Conservation (phyloP, 2,329 filamentous ascomycete species). For the Paecilomyces fulvus region DNA sequence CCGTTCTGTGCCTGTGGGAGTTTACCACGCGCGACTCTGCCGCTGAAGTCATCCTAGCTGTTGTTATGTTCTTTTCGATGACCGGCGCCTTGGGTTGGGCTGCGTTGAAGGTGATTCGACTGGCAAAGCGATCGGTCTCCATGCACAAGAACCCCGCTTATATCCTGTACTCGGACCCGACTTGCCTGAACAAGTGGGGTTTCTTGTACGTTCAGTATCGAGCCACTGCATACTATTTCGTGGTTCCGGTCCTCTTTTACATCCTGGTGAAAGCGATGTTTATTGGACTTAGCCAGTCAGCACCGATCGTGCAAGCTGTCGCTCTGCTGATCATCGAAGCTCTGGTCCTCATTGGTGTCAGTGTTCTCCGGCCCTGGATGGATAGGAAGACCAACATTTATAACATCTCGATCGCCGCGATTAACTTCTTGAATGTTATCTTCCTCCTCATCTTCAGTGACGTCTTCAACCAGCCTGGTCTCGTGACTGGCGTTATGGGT, state of each 20-base stretch:
- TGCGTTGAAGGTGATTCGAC: constrained; percentile 76
- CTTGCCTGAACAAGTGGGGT: constrained; percentile 92
- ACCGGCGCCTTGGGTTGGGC: constrained; percentile 73
- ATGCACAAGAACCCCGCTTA: constrained; percentile 97
- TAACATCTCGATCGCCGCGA: constrained; percentile 82
- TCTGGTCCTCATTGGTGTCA: constrained; percentile 64
- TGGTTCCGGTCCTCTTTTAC: constrained; percentile 70
- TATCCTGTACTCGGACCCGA: constrained; percentile 92
- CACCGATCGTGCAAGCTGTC: constrained; percentile 66
- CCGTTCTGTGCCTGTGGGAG: constrained; percentile 87
- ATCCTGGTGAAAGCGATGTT: constrained; percentile 84
- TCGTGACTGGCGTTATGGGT: constrained; percentile 82
- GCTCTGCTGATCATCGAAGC: constrained; percentile 78
- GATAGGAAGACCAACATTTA: constrained; percentile 97
- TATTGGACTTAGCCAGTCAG: constrained; percentile 68
- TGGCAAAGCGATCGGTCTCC: constrained; percentile 76
- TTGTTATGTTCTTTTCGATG: constrained; percentile 83
- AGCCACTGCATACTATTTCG: constrained; percentile 91
- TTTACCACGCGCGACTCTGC: constrained; percentile 77
- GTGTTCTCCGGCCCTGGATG: constrained; percentile 88
- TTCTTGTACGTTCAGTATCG: constrained; percentile 97
- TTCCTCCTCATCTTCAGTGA: constrained; percentile 83
- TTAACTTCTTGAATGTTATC: constrained; percentile 87
- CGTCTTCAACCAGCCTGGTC: constrained; percentile 71
- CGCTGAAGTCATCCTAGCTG: constrained; percentile 75